Conservation (phyloP, 139 green algal species). For the Chlamydomonas incerta region DNA sequence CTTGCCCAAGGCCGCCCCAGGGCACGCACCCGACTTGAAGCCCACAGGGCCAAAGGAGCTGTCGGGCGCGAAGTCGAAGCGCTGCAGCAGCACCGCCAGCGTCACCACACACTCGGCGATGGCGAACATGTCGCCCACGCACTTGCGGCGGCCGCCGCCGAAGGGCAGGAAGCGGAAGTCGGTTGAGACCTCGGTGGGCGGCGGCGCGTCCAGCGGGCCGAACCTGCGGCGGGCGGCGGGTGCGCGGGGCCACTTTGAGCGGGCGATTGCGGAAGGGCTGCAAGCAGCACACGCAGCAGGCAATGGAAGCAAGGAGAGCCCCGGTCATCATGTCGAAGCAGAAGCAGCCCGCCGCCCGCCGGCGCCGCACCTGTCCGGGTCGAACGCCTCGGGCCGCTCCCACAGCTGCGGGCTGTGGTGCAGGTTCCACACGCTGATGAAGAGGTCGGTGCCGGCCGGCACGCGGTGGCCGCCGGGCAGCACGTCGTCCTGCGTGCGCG, state of each 20-base stretch:
- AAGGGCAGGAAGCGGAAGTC: conserved; percentile 89
- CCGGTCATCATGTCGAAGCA: too few species aligned
- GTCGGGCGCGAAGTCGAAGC: conserved; percentile 83
- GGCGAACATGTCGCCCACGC: conserved; percentile 80
- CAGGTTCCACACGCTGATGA: conserved; percentile 92
- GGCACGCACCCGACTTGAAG: conserved; percentile 72
- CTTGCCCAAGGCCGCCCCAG: too few species aligned
- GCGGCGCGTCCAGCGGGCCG: conserved; percentile 62
- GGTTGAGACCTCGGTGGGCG: conserved; percentile 79
- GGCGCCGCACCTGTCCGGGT: conserved; percentile 58
- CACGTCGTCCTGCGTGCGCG: neutral
- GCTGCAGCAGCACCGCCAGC: conserved; percentile 85
- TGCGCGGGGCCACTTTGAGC: neutral
- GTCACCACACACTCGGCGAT: conserved; percentile 76
- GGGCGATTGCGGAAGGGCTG: too few species aligned
- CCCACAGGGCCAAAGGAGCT: conserved; percentile 70
- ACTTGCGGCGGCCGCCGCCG: conserved; percentile 84
- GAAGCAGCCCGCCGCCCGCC: neutral
- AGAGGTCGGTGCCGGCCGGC: conserved; percentile 79
- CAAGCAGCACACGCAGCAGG: too few species aligned
- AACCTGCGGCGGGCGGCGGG: conserved; percentile 58
- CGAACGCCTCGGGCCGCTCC: conserved; percentile 79
- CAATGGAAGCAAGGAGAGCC: too few species aligned
- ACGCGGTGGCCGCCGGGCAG: conserved; percentile 51
- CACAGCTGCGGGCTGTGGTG: conserved; percentile 78